Evolutionary conservation across 106 monocot species (phyloP), one percentile per base, ranked within the genome.

Genomic region (Allium cepa): DNA sequence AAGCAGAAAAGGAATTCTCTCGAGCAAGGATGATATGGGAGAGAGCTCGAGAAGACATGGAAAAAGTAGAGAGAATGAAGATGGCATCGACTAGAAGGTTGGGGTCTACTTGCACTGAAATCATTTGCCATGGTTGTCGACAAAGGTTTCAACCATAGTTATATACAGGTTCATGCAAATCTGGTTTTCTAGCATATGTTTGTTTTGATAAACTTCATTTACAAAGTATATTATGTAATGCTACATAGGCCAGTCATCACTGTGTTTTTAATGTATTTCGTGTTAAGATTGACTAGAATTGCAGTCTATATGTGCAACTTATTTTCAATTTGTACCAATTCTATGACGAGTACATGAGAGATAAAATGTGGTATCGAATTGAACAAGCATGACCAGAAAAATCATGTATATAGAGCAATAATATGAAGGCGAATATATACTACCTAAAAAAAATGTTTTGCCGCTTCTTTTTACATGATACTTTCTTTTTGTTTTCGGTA

Each of bases 51-150:
- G 84, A 87, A 52, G 90, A 94, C 63, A 69, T 94, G 22, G 82
- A 94, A 52, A 82, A 73, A 67, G 87, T 75, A 14, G 90, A 94
- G 80, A 82, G 69, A 74, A 85, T 94, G 85, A 90, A 90, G 77
- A 78, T 83, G 62, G 73, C 80, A 59, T 70, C 80, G 15, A 78
- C 76, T 10, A 63, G 78, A 56, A 83, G 71, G 69, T 72, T 85
- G 36, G 68, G 59, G 11, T 61, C 78, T 6, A 62, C 80, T 4
- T 72, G 82, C 69, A 69, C 80, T 27, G 87, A 87, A 68, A 79
- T 90, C 65, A 87, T 85, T 60, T 90, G 94, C 73, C 87, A 81
- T 13, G 60, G 77, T 72, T 94, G 94, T 73, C 58, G 60, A 61
- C 84, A 79, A 67, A 17, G 66, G 36, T 94, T 94, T 76, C 73